Evolutionary conservation across 2,329 filamentous ascomycete species (phyloP).

Genomic region (Colletotrichum destructivum): DNA sequence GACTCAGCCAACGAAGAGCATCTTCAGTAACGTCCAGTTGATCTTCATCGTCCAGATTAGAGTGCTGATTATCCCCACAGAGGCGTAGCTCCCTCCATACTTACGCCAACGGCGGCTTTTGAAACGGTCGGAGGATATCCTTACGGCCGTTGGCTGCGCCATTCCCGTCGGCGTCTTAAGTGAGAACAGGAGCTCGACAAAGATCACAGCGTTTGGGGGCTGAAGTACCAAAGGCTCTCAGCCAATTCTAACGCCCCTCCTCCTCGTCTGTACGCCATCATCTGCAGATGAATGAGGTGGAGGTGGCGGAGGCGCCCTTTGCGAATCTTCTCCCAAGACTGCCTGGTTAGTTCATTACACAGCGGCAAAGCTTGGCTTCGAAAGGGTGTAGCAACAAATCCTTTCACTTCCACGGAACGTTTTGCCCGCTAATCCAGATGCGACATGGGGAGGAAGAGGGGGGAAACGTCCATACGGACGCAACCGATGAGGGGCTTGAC

Average conservation of each 20-base stretch:
- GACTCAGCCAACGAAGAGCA: neutral
- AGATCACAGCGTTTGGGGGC: conserved; percentile 12
- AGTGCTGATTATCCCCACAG: conserved; percentile 40
- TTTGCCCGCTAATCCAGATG: conserved; percentile 38
- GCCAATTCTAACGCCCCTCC: conserved; percentile 6
- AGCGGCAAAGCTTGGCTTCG: conserved; percentile 12
- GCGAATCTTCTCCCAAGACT: conserved; percentile 12
- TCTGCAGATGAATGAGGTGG: neutral
- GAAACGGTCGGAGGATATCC: conserved; percentile 19
- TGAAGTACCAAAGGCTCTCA: conserved; percentile 22
- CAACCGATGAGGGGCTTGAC: conserved; percentile 30
- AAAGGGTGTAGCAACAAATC: conserved; percentile 15
- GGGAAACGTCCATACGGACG: conserved; percentile 31
- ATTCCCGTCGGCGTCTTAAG: conserved; percentile 7
- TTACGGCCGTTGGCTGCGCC: conserved; percentile 37
- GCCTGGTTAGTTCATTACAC: conserved; percentile 15
- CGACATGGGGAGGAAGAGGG: conserved; percentile 6
- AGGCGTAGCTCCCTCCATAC: conserved; percentile 16
- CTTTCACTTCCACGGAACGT: conserved; percentile 7
- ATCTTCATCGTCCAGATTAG: conserved; percentile 22
- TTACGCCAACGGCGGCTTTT: conserved; percentile 29
- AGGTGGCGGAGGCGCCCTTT: conserved; percentile 12
- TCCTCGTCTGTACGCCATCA: conserved; percentile 8
- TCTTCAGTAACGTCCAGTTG: neutral
- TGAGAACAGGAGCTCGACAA: conserved; percentile 13